phyloP scores from a whole-genome alignment of 805 yeast genomes.

The Lachancea dasiensis region DNA sequence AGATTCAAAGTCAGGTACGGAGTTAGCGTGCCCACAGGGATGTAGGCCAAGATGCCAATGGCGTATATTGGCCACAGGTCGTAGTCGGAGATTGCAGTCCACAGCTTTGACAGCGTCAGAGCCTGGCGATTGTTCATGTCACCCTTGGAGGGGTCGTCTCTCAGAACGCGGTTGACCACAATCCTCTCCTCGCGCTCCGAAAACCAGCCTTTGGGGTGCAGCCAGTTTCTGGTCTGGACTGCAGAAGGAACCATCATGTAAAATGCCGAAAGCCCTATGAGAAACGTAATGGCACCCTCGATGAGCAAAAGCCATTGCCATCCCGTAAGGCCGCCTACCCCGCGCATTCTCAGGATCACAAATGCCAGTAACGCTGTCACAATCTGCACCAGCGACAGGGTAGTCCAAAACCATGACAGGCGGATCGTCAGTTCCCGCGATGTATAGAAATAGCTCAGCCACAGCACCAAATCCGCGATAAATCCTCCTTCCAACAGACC shows the following conservation, averaged over 20 bases:
- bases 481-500: constrained; percentile 63
- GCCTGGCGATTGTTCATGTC: constrained; percentile 61
- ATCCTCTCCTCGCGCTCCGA: constrained; percentile 51
- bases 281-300: constrained; percentile 54
- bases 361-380: constrained; percentile 45
- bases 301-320: constrained; percentile 68
- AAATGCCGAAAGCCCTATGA: constrained; percentile 44
- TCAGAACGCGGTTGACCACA: constrained; percentile 49
- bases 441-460: constrained; percentile 65
- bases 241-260: constrained; percentile 53
- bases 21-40: constrained; percentile 33
- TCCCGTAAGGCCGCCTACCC: constrained; percentile 41
- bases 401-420: constrained; percentile 55
- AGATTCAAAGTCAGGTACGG: constrained; percentile 45
- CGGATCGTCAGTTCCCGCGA: constrained; percentile 52
- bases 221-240: constrained; percentile 46
- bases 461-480: constrained; percentile 55
- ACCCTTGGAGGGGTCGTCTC: constrained; percentile 66
- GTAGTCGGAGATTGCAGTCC: constrained; percentile 41
- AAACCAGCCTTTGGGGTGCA: constrained; percentile 48
- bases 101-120: constrained; percentile 35
- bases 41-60: constrained; percentile 40
- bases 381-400: constrained; percentile 44
- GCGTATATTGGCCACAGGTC: constrained; percentile 53
- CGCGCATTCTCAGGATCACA: constrained; percentile 49